Percentiles rank a stretch among this genome's conserved stretches.
These are phyloP conservation scores for Arthrobotrys iridis DNA, from an alignment of 2,329 filamentous ascomycete genomes.

Conservation along the genomic window DNA sequence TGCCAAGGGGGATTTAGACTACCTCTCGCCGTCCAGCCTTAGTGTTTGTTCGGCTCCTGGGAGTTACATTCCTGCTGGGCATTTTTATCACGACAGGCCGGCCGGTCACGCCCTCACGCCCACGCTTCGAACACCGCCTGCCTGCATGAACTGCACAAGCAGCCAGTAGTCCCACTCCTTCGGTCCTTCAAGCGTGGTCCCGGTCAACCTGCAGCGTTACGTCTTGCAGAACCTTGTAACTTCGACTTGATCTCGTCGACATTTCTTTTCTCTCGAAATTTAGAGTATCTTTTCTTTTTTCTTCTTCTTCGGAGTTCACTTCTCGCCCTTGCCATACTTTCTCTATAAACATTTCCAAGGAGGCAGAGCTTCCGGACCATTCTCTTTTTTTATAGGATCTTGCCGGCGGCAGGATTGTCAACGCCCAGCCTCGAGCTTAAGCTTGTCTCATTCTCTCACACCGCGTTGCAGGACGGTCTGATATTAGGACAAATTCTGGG, in stretches of 20 bases:
- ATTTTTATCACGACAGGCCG: constrained; percentile 34
- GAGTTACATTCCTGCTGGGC: constrained; percentile 42
- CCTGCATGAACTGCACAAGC: constrained; percentile 31
- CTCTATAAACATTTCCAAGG: constrained; percentile 42
- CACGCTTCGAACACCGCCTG: constrained; percentile 40
- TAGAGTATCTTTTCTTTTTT: constrained; percentile 40
- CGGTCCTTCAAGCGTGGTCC: constrained; percentile 45
- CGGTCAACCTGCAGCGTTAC: constrained; percentile 50
- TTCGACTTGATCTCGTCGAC: constrained; percentile 24
- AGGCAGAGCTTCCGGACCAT: constrained; percentile 54
- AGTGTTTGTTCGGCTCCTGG: constrained; percentile 51
- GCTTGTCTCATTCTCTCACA: constrained; percentile 39
- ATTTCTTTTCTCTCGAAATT: constrained; percentile 46
- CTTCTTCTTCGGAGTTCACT: constrained; percentile 23
- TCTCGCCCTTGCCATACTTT: constrained; percentile 36
- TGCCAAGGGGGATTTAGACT: constrained; percentile 43
- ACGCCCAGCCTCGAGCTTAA: constrained; percentile 22
- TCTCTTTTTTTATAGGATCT: constrained; percentile 32
- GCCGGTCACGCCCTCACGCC: constrained; percentile 38
- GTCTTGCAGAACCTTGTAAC: constrained; percentile 49
- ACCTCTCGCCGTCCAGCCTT: constrained; percentile 39
- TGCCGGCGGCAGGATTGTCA: constrained; percentile 30
- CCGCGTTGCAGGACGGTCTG: constrained; percentile 25
- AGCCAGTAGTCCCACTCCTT: constrained; percentile 28
- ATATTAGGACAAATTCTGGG: constrained; percentile 26